These are phyloP conservation scores for Cordyceps fumosorosea DNA, from an alignment of 2,329 filamentous ascomycete species.

Conservation along the genomic window DNA sequence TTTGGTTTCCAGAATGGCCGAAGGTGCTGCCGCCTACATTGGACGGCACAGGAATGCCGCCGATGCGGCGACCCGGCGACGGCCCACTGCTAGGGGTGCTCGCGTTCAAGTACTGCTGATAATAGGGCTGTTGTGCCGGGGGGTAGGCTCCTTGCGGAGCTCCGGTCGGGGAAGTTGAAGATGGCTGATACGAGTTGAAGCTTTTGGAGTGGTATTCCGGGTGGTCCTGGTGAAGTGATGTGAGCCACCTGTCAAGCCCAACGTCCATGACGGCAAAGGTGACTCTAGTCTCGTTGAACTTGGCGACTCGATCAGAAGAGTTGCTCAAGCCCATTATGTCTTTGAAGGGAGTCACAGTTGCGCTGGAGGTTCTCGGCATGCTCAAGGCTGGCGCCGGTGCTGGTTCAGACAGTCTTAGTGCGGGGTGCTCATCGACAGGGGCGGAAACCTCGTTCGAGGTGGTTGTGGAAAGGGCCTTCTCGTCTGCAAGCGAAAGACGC, in stretches of 20 bases:
- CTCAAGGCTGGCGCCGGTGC: conserved; percentile 12
- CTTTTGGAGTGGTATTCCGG: conserved; percentile 35
- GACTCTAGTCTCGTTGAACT: conserved; percentile 65
- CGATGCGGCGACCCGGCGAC: conserved; percentile 30
- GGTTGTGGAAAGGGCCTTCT: conserved; percentile 33
- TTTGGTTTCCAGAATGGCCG: conserved; percentile 52
- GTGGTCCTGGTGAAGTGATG: conserved; percentile 36
- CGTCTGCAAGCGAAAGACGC: conserved; percentile 37
- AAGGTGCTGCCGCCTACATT: conserved; percentile 40
- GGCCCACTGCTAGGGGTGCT: conserved; percentile 29
- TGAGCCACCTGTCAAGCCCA: conserved; percentile 59
- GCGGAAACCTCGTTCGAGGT: conserved; percentile 28
- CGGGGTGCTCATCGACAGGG: conserved; percentile 34
- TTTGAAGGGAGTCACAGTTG: conserved; percentile 44
- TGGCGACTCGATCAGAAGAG: conserved; percentile 61
- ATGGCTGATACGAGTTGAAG: conserved; percentile 7
- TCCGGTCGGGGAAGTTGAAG: conserved; percentile 11
- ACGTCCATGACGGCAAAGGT: conserved; percentile 68
- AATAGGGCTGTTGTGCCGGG: conserved; percentile 41
- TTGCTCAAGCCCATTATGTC: conserved; percentile 69
- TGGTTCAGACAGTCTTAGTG: conserved; percentile 19
- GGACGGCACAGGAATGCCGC: conserved; percentile 28
- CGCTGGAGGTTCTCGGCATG: background rate
- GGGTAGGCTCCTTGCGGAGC: conserved; percentile 20
- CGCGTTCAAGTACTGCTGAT: conserved; percentile 51